phyloP scores from a whole-genome alignment of 2,329 filamentous ascomycete species.

The Trichoderma asperellum region DNA sequence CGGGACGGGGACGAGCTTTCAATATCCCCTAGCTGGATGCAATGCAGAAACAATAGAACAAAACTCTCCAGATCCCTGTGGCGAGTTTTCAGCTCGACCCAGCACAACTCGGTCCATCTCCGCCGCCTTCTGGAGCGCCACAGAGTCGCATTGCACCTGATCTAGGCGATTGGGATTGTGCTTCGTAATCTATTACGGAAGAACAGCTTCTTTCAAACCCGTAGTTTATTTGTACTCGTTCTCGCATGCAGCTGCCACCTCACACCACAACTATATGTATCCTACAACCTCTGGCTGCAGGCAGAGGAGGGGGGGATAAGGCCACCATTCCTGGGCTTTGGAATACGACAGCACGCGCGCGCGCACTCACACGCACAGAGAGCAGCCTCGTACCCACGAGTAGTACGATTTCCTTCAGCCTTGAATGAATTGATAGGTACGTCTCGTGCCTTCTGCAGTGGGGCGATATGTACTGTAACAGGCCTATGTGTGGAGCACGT shows the following conservation, averaged over 20 bases:
- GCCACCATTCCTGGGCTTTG: not conserved
- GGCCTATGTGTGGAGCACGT: not conserved
- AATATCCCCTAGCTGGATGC: not conserved
- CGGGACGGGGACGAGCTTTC: not conserved
- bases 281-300: not conserved
- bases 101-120: not conserved
- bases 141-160: not conserved
- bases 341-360: not conserved
- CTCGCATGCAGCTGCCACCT: not conserved
- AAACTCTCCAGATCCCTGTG: not conserved
- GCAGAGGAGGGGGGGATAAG: not conserved
- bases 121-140: not conserved
- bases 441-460: not conserved
- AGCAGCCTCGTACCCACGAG: not conserved
- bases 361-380: not conserved
- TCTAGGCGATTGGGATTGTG: not conserved
- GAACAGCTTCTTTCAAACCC: not conserved
- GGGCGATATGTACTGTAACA: not conserved
- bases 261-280: not conserved
- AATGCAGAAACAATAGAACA: not conserved
- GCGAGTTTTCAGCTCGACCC: not conserved
- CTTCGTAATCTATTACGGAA: not conserved
- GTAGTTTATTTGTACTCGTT: not conserved
- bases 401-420: not conserved
- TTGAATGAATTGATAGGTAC: slow-evolving; percentile 6